Base-by-base conservation (phyloP, 1,284 basidiomycete genomes). In the Phylloporus sp. region DNA sequence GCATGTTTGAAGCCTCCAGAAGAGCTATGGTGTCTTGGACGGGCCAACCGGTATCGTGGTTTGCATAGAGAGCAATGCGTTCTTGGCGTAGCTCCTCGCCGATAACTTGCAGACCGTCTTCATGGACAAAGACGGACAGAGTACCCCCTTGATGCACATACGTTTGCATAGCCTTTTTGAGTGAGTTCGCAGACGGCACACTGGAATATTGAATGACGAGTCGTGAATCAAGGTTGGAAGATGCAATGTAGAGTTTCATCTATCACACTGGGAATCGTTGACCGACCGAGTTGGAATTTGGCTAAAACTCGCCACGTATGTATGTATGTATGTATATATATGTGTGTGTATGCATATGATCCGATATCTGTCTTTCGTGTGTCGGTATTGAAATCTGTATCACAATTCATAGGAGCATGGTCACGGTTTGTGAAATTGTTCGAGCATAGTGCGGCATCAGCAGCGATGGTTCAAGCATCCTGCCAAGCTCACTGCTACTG, bases 91-190 rank as follows among this genome's bases (percentile, higher is more conserved):
- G 90, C 47, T 83, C 84, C 24, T 84, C 80, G 56, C 79, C 76
- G 60, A 94, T 76, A 7, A 87, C 69, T 71, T 92, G 90, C 65
- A 91, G 74, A 40, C 93, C 94, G 63, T 94, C 93, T 65, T 94
- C 92, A 68, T 92, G 89, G 32, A 94, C 77, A 60, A 94, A 83
- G 68, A 94, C 92, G 37, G 84, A 77, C 1, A 89, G 92, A 3
- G 90, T 90, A 12, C 92, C 92, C 26, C 92, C 92, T 69, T 94
- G 92, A 1, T 91, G 84, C 24, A 92, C 92, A 70, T 94, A 94
- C 1, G 92, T 94, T 70, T 91, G 90, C 88, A 95, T 94, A 0
- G 92, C 93, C 74, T 87, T 89, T 78, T 95, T 94, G 65, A 95
- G 76, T 0, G 90, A 94, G 68, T 86, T 84, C 31, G 95, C 86